Evolutionary conservation across 371 early-diverging fungal species (phyloP), one percentile per base, ranked within the genome.

Genomic region (Chytridium lagenaria): DNA sequence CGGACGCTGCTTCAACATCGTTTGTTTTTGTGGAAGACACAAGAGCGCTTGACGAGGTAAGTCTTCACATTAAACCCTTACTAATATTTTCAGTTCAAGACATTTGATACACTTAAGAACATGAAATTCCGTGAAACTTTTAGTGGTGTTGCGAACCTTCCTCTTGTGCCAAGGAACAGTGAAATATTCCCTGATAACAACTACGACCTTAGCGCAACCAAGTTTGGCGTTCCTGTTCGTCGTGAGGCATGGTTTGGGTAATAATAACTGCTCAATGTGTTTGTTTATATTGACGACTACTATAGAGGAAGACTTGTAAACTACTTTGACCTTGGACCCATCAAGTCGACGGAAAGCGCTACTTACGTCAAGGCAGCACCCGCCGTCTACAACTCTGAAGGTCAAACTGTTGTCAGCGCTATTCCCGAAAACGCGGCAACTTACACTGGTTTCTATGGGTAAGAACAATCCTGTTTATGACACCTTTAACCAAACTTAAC

Each of bases 321-420:
- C 55, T 55, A 55, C 55, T 55, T 55, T 55, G 26, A 26, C 30
- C 16, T 26, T 26, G 10, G 26, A 7, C 16, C 10, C 10, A 55
- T 55, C 30, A 28, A 23, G 55, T 16, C 10, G 16, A 28, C 10
- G 55, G 7, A 10, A 15, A 26, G 30, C 10, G 16, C 10, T 5
- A 55, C 7, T 28, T 7, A 15, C 26, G 55, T 55, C 26, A 26
- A 16, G 10, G 55, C 55, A 10, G 16, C 10, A 23, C 10, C 10
- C 30, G 55, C 55, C 10, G 55, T 55, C 55, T 55, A 55, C 55
- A 55, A 55, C 55, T 7, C 10, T 10, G 5, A 16, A 7, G 55
- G 55, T 7, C 55, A 55, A 55, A 55, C 55, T 26, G 26, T 55
- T 28, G 55, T 55, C 55, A 55, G 55, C 55, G 30, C 55, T 7